phyloP scores from a whole-genome alignment of 768 basidiomycete species.

The Lactifluus volemus region DNA sequence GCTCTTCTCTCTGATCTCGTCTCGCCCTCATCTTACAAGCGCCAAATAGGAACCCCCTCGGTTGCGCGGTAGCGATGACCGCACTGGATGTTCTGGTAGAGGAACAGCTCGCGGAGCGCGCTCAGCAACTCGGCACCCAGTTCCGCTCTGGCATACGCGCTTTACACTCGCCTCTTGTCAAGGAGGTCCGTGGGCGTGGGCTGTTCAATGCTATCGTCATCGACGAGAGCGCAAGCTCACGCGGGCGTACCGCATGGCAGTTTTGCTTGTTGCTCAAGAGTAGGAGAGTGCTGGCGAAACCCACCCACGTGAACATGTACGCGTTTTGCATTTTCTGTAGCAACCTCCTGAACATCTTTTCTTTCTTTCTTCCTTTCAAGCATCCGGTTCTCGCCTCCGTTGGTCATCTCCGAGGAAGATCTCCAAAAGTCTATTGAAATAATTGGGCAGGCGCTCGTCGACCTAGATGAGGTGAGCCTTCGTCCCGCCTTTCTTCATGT shows the following conservation, averaged over 20 bases:
- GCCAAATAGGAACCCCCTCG: conserved; percentile 72
- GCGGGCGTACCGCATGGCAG: conserved; percentile 89
- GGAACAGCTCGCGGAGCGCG: conserved; percentile 78
- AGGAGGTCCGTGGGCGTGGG: conserved; percentile 76
- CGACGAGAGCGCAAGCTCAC: conserved; percentile 68
- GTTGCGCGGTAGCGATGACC: conserved; percentile 92
- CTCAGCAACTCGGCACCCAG: conserved; percentile 62
- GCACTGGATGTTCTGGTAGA: conserved; percentile 86
- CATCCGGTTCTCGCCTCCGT: conserved; percentile 91
- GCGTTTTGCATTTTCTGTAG: conserved; percentile 24
- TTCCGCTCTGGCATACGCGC: conserved; percentile 62
- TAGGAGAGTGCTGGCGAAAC: conserved; percentile 89
- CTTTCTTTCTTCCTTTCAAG: conserved; percentile 34
- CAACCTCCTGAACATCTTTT: background rate
- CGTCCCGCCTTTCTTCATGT: background rate
- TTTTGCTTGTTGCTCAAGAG: conserved; percentile 88
- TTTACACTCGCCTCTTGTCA: conserved; percentile 62
- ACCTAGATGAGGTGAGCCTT: conserved; percentile 63
- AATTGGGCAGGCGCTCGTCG: conserved; percentile 67
- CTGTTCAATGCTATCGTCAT: conserved; percentile 92
- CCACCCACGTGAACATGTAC: conserved; percentile 90
- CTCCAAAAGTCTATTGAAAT: conserved; percentile 63
- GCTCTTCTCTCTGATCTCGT: conserved; percentile 23
- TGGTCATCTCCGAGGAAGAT: conserved; percentile 89
- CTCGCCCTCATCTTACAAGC: background rate